Base-by-base conservation (phyloP, 768 basidiomycete species). In the Lentinus tigrinus region DNA sequence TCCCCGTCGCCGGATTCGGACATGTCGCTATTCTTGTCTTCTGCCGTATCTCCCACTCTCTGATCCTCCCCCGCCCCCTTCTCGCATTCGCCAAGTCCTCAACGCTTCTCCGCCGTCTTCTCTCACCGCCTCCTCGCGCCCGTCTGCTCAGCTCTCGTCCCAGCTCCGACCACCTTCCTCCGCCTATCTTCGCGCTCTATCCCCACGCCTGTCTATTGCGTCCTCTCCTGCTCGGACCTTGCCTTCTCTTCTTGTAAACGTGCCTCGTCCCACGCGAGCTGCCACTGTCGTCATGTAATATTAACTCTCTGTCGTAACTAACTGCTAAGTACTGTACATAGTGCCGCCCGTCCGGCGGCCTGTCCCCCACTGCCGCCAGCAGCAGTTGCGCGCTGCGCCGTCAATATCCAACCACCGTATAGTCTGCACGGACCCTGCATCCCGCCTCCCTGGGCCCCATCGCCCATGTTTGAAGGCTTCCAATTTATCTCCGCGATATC, bases 1-100 rank as follows among this genome's bases (percentile, higher is more conserved):
- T 55, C 53, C 40, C 57, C 61, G 56, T 54, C 16, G 27, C 52
- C 53, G 42, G 39, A 47, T 58, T 52, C 49, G 56, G 56, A 38
- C 52, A 55, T 60, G 54, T 40, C 47, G 54, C 55, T 58, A 57
- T 58, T 62, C 56, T 56, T 58, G 56, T 50, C 37, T 28, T 34
- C 54, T 60, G 50, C 57, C 47, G 47, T 55, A 50, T 57, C 56
- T 54, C 56, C 54, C 50, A 49, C 50, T 43, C 53, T 50, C 54
- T 40, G 53, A 44, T 47, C 52, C 28, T n/a, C n/a, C 19, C n/a
- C 31, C 47, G 37, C 26, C 44, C 46, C 48, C 46, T 50, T 52
- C 57, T 58, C n/a, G n/a, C n/a, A 44, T 51, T 38, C 55, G 21
- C n/a, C 37, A 36, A 27, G 36, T 23, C 19, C 43, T 46, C 43